These are phyloP conservation scores for Spizellomyces punctatus DNA, from an alignment of 192 early-diverging fungal genomes.

Conservation along the genomic window DNA sequence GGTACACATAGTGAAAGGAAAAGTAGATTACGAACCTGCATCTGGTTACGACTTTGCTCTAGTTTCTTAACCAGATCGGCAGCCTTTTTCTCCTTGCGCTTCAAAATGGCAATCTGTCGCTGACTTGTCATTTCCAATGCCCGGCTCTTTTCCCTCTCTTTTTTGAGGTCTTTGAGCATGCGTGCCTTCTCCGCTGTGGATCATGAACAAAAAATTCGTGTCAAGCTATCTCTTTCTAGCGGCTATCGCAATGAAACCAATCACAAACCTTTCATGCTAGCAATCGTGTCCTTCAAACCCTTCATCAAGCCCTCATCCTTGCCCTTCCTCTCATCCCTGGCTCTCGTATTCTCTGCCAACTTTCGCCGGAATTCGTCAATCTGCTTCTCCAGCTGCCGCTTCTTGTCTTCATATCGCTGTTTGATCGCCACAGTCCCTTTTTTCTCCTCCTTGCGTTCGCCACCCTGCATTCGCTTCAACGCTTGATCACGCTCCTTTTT, in stretches of 20 bases:
- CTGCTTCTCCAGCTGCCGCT: slow-evolving; percentile 43
- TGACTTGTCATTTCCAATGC: slow-evolving; percentile 59
- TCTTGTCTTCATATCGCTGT: slow-evolving; percentile 46
- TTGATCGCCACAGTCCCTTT: slow-evolving; percentile 40
- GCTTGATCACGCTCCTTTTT: slow-evolving; percentile 68
- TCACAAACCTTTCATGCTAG: slow-evolving; percentile 37
- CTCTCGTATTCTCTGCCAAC: slow-evolving; percentile 37
- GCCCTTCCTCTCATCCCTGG: slow-evolving; percentile 25
- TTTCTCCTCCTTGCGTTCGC: slow-evolving; percentile 34
- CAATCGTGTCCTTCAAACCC: slow-evolving; percentile 67
- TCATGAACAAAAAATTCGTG: no score
- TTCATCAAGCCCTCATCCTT: slow-evolving; percentile 61
- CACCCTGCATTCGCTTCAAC: slow-evolving; percentile 53
- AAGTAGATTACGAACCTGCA: slow-evolving; percentile 27
- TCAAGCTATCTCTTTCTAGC: no score
- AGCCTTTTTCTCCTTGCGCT: slow-evolving; percentile 43
- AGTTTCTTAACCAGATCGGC: slow-evolving; percentile 42
- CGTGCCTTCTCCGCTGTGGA: slow-evolving; percentile 64
- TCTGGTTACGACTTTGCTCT: slow-evolving; percentile 40
- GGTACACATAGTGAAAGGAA: no score
- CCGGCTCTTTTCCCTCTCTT: slow-evolving; percentile 62
- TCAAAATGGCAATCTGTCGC: slow-evolving; percentile 52
- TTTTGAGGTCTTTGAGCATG: slow-evolving; percentile 75
- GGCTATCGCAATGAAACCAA: no score
- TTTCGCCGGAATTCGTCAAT: slow-evolving; percentile 45